Percentiles rank a stretch among this genome's conserved stretches.
phyloP scores from a whole-genome alignment of 805 yeast genomes.

The Pichia exigua region DNA sequence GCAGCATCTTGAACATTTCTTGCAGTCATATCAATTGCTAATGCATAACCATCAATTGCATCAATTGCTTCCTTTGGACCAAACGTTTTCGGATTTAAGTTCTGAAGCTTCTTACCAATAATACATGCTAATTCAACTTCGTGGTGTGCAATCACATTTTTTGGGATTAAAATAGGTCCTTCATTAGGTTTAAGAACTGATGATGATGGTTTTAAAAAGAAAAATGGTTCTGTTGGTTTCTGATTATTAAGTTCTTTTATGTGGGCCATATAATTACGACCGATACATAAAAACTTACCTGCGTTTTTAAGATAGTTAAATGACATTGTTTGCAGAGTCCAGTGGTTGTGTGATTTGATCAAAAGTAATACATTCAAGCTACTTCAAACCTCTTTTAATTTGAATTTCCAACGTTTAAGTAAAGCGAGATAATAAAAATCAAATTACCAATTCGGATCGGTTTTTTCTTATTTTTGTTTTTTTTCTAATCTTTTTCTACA shows the following conservation, averaged over 20 bases:
- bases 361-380: too few relatives aligned
- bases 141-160: constrained; percentile 75
- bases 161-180: constrained; percentile 80
- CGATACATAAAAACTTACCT: constrained; percentile 85
- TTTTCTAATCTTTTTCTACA: too few relatives aligned
- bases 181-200: constrained; percentile 56
- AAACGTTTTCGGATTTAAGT: constrained; percentile 50
- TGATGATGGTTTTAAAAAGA: constrained; percentile 84
- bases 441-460: not conserved
- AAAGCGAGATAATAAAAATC: not conserved
- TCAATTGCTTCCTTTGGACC: constrained; percentile 62
- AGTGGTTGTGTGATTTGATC: too few relatives aligned
- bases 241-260: constrained; percentile 80
- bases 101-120: constrained; percentile 53
- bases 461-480: too few relatives aligned
- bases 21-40: constrained; percentile 92
- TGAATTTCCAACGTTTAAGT: too few relatives aligned
- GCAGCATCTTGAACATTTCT: constrained; percentile 94
- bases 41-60: constrained; percentile 76
- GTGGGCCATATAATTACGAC: constrained; percentile 96
- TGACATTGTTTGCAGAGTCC: constrained; percentile 27
- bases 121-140: constrained; percentile 88
- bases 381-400: too few relatives aligned
- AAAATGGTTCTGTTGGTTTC: constrained; percentile 81
- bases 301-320: constrained; percentile 49